Percentiles rank a stretch among this genome's conserved stretches.
Evolutionary conservation across 768 basidiomycete genomes (phyloP).

Genomic region (Lyophyllum semitale): DNA sequence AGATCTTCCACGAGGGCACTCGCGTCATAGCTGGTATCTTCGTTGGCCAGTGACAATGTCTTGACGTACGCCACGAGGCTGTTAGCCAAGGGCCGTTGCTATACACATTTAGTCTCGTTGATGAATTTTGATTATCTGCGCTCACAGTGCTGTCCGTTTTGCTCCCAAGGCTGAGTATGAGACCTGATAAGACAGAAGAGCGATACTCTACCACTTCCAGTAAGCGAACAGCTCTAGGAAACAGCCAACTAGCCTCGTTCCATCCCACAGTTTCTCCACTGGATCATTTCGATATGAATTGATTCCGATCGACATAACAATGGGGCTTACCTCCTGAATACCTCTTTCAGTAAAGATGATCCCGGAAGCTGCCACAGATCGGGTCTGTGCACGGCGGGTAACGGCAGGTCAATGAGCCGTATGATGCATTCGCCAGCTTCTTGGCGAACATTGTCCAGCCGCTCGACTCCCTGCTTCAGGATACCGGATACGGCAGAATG

Average conservation of each 20-base stretch:
- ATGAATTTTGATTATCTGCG: neutral
- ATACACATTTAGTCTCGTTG: constrained; percentile 10
- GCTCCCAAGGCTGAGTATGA: constrained; percentile 81
- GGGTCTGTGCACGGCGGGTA: constrained; percentile 41
- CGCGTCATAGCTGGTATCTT: constrained; percentile 44
- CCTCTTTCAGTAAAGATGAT: constrained; percentile 43
- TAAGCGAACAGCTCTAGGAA: constrained; percentile 69
- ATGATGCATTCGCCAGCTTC: constrained; percentile 69
- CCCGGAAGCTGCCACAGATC: constrained; percentile 57
- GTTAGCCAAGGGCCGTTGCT: constrained; percentile 71
- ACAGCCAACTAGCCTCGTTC: constrained; percentile 76
- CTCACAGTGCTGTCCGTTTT: constrained; percentile 85
- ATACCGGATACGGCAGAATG: constrained; percentile 63
- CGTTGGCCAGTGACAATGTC: constrained; percentile 44
- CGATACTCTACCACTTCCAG: constrained; percentile 67
- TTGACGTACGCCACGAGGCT: constrained; percentile 63
- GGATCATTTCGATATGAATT: constrained; percentile 11
- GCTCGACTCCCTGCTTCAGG: constrained; percentile 87
- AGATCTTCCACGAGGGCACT: constrained; percentile 60
- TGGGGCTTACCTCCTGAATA: constrained; percentile 53
- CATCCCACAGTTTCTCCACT: constrained; percentile 51
- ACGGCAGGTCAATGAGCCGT: constrained; percentile 47
- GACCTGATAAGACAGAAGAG: constrained; percentile 60
- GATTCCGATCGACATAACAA: neutral
- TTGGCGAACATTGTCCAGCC: constrained; percentile 88